Conservation (phyloP, 2,329 filamentous ascomycete species). For the Aspergillus quadricinctus region DNA sequence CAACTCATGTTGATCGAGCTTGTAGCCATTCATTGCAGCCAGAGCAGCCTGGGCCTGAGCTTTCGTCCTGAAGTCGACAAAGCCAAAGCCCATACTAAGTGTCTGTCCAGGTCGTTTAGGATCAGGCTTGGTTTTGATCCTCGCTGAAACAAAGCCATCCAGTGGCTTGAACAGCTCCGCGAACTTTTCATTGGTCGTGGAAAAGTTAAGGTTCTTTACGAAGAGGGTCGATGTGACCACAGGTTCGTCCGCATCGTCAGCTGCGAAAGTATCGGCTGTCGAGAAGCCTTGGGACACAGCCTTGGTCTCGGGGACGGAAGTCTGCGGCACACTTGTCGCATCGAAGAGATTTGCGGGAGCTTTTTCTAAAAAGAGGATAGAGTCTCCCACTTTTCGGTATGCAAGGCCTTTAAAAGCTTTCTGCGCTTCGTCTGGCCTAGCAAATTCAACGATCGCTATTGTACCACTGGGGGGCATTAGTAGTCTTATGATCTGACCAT, state of each 20-base stretch:
- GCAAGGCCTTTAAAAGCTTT: slow-evolving; percentile 79
- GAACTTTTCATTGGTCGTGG: slow-evolving; percentile 72
- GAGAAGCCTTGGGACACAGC: slow-evolving; percentile 38
- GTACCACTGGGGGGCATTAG: slow-evolving; percentile 91
- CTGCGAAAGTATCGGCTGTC: slow-evolving; percentile 40
- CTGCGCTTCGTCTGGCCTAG: slow-evolving; percentile 72
- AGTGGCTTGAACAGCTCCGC: slow-evolving; percentile 73
- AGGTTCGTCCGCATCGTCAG: slow-evolving; percentile 32
- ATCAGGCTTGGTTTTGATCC: slow-evolving; percentile 89
- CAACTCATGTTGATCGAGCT: slow-evolving; percentile 81
- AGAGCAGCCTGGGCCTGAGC: slow-evolving; percentile 74
- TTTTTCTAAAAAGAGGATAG: slow-evolving; percentile 88
- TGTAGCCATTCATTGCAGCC: slow-evolving; percentile 80
- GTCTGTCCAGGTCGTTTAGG: slow-evolving; percentile 83
- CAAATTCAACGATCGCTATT: slow-evolving; percentile 89
- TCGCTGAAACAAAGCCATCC: slow-evolving; percentile 82
- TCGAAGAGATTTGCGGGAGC: slow-evolving; percentile 78
- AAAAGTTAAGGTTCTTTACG: slow-evolving; percentile 90
- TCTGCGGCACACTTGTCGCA: slow-evolving; percentile 29
- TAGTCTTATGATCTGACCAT: slow-evolving; percentile 73
- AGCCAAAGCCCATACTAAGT: slow-evolving; percentile 96
- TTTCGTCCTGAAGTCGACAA: slow-evolving; percentile 80
- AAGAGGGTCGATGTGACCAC: slow-evolving; percentile 76
- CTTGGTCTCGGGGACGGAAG: slow-evolving; percentile 26
- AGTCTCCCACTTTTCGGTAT: slow-evolving; percentile 87